Percentiles rank a stretch among this genome's conserved stretches.
phyloP scores from a whole-genome alignment of 805 yeast species.

The Saccharomycopsis malanga region DNA sequence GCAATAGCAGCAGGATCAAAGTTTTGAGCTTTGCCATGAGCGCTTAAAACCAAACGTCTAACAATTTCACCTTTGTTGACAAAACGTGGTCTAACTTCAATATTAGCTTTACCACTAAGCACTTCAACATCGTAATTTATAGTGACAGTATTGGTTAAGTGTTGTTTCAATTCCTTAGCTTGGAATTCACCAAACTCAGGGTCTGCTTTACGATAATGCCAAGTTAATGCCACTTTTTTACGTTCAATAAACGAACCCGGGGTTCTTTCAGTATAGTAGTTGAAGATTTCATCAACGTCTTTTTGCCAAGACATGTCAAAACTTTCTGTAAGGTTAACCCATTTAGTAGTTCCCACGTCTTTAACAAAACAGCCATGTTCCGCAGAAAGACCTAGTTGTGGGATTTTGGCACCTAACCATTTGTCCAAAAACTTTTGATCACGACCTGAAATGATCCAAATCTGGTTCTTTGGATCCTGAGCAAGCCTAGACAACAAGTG shows the following conservation, averaged over 20 bases:
- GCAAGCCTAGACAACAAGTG: conserved; percentile 52
- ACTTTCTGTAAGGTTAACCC: conserved; percentile 80
- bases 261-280: conserved; percentile 73
- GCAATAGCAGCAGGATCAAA: too few relatives aligned
- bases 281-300: conserved; percentile 70
- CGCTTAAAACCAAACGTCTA: conserved; percentile 48
- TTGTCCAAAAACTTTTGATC: conserved; percentile 83
- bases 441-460: conserved; percentile 95
- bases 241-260: conserved; percentile 84
- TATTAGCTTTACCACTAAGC: conserved; percentile 94
- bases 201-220: conserved; percentile 96
- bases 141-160: conserved; percentile 53
- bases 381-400: conserved; percentile 75
- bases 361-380: conserved; percentile 97
- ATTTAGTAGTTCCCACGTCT: conserved; percentile 40
- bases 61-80: conserved; percentile 97
- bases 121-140: conserved; percentile 78
- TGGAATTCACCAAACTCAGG: conserved; percentile 89
- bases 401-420: conserved; percentile 70
- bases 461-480: conserved; percentile 71
- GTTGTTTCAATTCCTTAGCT: conserved; percentile 64
- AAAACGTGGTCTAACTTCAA: conserved; percentile 93
- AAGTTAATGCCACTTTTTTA: conserved; percentile 89
- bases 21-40: conserved; percentile 29
- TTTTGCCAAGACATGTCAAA: conserved; percentile 93